Evolutionary conservation across 345 rosid species (phyloP).

Genomic region (Crucihimalaya himalaica): DNA sequence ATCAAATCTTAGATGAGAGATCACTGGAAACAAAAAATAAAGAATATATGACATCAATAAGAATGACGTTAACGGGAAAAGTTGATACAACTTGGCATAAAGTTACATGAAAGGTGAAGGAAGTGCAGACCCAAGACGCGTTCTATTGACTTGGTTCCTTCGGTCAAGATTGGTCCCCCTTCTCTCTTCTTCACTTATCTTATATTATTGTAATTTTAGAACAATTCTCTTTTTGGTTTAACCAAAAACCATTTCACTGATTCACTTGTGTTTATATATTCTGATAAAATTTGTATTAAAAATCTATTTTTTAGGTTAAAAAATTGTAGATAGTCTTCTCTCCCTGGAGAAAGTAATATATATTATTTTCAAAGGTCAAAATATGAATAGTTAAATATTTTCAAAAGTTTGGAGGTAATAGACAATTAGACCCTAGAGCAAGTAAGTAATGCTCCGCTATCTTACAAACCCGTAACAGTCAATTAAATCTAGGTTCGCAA

Average conservation of each 20-base stretch:
- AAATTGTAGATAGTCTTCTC: too few relatives aligned
- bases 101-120: neutral
- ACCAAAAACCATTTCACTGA: neutral
- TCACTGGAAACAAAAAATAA: neutral
- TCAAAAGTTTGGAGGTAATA: too few relatives aligned
- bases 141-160: constrained; percentile 6
- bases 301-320: neutral
- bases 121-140: constrained; percentile 16
- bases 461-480: neutral
- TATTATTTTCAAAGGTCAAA: too few relatives aligned
- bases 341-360: too few relatives aligned
- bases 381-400: too few relatives aligned
- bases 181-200: too few relatives aligned
- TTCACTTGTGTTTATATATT: neutral
- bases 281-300: too few relatives aligned
- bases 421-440: too few relatives aligned
- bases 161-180: neutral
- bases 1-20: neutral
- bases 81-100: neutral
- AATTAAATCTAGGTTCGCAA: neutral
- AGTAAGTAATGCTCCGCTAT: neutral
- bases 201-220: neutral
- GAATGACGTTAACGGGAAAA: constrained; percentile 9
- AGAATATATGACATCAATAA: too few relatives aligned
- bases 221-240: neutral